phyloP scores from a whole-genome alignment of 1,284 basidiomycete genomes.

The Trametes sp. region DNA sequence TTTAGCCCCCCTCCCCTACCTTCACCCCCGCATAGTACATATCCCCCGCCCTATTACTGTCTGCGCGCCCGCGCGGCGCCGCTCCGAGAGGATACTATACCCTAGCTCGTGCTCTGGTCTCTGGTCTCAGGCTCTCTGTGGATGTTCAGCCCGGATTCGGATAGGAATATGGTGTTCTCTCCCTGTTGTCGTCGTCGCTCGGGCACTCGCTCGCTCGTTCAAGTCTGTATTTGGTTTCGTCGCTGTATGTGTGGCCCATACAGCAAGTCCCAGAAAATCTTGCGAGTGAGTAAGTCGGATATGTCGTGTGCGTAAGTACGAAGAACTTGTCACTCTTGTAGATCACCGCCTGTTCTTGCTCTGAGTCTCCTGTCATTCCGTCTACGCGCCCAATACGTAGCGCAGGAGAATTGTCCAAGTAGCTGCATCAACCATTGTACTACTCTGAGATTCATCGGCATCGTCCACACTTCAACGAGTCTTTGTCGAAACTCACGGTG shows the following conservation, averaged over 20 bases:
- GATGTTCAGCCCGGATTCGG: slow-evolving; percentile 6
- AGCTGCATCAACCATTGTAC: too few relatives aligned
- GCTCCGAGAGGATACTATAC: background rate
- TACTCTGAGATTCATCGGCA: too few relatives aligned
- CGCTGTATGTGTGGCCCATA: background rate
- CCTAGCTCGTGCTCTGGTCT: background rate
- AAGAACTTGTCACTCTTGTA: too few relatives aligned
- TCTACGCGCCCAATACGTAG: too few relatives aligned
- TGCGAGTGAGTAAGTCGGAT: too few relatives aligned
- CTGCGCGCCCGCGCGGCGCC: background rate
- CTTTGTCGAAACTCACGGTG: too few relatives aligned
- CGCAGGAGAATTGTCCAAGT: too few relatives aligned
- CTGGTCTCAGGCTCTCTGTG: background rate
- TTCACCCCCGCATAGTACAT: background rate
- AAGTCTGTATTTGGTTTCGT: background rate
- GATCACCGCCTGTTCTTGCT: too few relatives aligned
- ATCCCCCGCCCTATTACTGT: background rate
- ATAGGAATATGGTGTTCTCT: slow-evolving; percentile 3
- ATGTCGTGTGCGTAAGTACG: too few relatives aligned
- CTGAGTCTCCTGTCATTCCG: too few relatives aligned
- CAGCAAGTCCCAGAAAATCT: background rate
- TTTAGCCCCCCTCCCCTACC: background rate
- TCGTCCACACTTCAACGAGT: too few relatives aligned
- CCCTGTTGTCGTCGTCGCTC: background rate
- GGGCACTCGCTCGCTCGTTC: slow-evolving; percentile 3